phyloP scores from a whole-genome alignment of 2,329 filamentous ascomycete genomes.

The Parasarocladium wereldwijsianum region DNA sequence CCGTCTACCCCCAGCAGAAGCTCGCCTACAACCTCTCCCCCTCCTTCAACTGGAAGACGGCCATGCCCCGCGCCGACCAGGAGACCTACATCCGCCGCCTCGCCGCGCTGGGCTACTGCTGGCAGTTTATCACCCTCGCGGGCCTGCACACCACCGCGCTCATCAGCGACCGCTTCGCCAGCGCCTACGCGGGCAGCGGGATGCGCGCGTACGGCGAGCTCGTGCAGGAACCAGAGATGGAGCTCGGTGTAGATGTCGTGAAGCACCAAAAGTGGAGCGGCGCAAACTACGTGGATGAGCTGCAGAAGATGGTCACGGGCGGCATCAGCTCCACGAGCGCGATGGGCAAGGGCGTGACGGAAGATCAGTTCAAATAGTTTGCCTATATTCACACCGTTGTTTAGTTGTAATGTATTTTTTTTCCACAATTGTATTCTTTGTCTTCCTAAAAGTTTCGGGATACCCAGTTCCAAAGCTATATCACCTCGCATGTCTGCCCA shows the following conservation, averaged over 20 bases:
- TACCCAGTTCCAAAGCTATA: too few relatives aligned
- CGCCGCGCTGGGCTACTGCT: constrained; percentile 82
- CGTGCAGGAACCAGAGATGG: constrained; percentile 96
- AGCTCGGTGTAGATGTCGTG: constrained; percentile 77
- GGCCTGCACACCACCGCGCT: constrained; percentile 92
- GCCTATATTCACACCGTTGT: too few relatives aligned
- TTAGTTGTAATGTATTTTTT: too few relatives aligned
- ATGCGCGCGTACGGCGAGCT: constrained; percentile 97
- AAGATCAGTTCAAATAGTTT: constrained; percentile 73
- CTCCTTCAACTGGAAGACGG: constrained; percentile 99
- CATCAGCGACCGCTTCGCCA: constrained; percentile 77
- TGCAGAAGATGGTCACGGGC: constrained; percentile 94
- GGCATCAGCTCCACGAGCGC: constrained; percentile 84
- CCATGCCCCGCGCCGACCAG: constrained; percentile 82
- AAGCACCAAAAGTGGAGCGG: constrained; percentile 99
- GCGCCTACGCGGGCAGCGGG: constrained; percentile 64
- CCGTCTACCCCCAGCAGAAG: constrained; percentile 94
- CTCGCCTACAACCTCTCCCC: constrained; percentile 97
- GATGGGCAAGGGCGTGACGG: constrained; percentile 95
- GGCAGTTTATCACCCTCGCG: constrained; percentile 99
- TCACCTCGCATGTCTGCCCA: too few relatives aligned
- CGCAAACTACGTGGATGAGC: constrained; percentile 83
- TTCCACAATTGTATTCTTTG: too few relatives aligned
- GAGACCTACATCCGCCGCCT: constrained; percentile 95
- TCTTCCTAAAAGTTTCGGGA: too few relatives aligned